A percentile compares a stretch with the other conserved stretches of the same genome.
Conservation (phyloP, 129 eudicot species). For the Ambrosia trifida region DNA sequence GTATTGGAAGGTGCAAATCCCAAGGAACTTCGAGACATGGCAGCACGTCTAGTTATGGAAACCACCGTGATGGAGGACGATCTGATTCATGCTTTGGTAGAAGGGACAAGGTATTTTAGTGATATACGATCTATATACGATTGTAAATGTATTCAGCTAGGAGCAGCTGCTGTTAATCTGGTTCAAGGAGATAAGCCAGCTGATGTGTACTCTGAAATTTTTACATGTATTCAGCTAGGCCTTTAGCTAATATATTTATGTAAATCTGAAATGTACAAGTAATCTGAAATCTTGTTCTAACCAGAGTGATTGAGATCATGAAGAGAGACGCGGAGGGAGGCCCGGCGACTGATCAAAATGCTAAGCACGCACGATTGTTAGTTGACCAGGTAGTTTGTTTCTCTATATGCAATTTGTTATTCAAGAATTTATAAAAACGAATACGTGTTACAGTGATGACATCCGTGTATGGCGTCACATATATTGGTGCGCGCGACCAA, state of each 20-base stretch:
- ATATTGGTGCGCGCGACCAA: slow-evolving; percentile 95
- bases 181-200: slow-evolving; percentile 94
- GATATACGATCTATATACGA: not conserved
- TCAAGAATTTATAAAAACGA: not conserved
- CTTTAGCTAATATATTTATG: not conserved
- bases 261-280: not conserved
- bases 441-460: slow-evolving; percentile 69
- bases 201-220: slow-evolving; percentile 77
- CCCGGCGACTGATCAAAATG: slow-evolving; percentile 70
- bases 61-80: slow-evolving; percentile 65
- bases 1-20: slow-evolving; percentile 93
- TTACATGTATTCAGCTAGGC: slow-evolving; percentile 39
- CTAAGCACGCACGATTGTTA: slow-evolving; percentile 65
- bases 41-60: slow-evolving; percentile 67
- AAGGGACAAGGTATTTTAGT: slow-evolving; percentile 76
- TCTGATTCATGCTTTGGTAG: slow-evolving; percentile 60
- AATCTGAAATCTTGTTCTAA: slow-evolving; percentile 19
- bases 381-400: slow-evolving; percentile 59
- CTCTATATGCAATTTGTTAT: not conserved
- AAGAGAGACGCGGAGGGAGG: slow-evolving; percentile 74
- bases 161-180: slow-evolving; percentile 96
- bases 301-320: slow-evolving; percentile 91
- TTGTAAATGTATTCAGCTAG: slow-evolving; percentile 45
- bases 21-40: slow-evolving; percentile 67
- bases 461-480: slow-evolving; percentile 95